Percentiles rank a stretch among this genome's conserved stretches.
Conservation (phyloP, 1,284 basidiomycete genomes). For the Takashimella tepidaria region DNA sequence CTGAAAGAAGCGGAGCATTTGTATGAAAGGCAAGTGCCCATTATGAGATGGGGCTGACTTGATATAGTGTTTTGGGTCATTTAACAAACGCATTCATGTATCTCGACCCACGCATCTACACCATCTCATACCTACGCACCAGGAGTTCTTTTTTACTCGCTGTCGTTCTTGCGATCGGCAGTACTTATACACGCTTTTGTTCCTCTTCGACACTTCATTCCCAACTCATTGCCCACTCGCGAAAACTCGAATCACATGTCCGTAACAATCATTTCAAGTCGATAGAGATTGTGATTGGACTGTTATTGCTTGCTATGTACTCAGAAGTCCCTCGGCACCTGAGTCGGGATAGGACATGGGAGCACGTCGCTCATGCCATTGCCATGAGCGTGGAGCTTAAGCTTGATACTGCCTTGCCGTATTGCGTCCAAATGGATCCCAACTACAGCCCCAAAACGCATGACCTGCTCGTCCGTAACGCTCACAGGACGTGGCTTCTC, state of each 20-base stretch:
- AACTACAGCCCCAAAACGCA: slow-evolving; percentile 7
- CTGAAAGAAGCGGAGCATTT: slow-evolving; percentile 13
- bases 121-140: slow-evolving; percentile 12
- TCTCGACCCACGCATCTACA: slow-evolving; percentile 20
- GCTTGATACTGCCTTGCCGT: slow-evolving; percentile 15
- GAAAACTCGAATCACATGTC: slow-evolving; percentile 9
- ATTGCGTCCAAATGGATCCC: slow-evolving; percentile 14
- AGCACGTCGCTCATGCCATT: slow-evolving; percentile 17
- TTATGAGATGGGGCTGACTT: neutral
- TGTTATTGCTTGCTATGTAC: slow-evolving; percentile 18
- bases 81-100: slow-evolving; percentile 19
- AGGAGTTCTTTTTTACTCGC: slow-evolving; percentile 17
- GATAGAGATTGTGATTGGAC: slow-evolving; percentile 18
- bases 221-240: slow-evolving; percentile 10
- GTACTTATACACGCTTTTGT: slow-evolving; percentile 11
- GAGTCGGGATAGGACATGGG: slow-evolving; percentile 16
- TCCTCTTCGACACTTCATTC: slow-evolving; percentile 12
- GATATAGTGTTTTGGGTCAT: slow-evolving; percentile 13
- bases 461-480: slow-evolving; percentile 16
- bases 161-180: slow-evolving; percentile 14
- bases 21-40: slow-evolving; percentile 12
- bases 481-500: slow-evolving; percentile 16
- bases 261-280: slow-evolving; percentile 20
- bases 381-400: slow-evolving; percentile 15
- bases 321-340: slow-evolving; percentile 12